Percentiles rank a stretch among this genome's conserved stretches.
Conservation (phyloP, 148 eudicot species). For the Fallopia convolvulus region DNA sequence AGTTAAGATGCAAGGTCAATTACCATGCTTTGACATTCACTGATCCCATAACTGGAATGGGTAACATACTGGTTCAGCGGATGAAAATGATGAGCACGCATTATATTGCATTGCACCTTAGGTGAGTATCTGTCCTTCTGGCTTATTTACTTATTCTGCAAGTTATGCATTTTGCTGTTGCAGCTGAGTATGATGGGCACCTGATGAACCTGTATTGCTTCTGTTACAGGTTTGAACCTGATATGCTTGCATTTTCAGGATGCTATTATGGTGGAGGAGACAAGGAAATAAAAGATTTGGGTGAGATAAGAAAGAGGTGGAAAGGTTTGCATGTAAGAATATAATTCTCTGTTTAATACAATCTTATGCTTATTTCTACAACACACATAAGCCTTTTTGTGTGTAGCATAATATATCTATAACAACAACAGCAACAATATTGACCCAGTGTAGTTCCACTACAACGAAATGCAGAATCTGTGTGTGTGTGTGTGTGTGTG, state of each 20-base stretch:
- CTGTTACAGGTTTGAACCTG: conserved; percentile 87
- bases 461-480: too few relatives aligned
- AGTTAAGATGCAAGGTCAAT: conserved; percentile 93
- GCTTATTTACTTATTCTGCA: not conserved
- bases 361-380: not conserved
- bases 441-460: too few relatives aligned
- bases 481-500: too few relatives aligned
- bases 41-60: conserved; percentile 65
- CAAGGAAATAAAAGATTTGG: conserved; percentile 72
- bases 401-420: not conserved
- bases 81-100: conserved; percentile 77
- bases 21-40: conserved; percentile 88
- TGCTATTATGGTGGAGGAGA: conserved; percentile 99
- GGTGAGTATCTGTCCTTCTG: conserved; percentile 29
- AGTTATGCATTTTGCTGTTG: not conserved
- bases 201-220: conserved; percentile 10
- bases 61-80: conserved; percentile 53
- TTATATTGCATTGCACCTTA: conserved; percentile 84
- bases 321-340: conserved; percentile 88
- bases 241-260: conserved; percentile 99
- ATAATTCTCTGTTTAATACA: not conserved
- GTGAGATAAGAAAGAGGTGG: conserved; percentile 86
- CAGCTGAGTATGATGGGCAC: not conserved
- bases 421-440: not conserved
- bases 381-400: not conserved